Evolutionary conservation across 2,329 filamentous ascomycete species (phyloP).

Genomic region (Dothistroma septosporum): DNA sequence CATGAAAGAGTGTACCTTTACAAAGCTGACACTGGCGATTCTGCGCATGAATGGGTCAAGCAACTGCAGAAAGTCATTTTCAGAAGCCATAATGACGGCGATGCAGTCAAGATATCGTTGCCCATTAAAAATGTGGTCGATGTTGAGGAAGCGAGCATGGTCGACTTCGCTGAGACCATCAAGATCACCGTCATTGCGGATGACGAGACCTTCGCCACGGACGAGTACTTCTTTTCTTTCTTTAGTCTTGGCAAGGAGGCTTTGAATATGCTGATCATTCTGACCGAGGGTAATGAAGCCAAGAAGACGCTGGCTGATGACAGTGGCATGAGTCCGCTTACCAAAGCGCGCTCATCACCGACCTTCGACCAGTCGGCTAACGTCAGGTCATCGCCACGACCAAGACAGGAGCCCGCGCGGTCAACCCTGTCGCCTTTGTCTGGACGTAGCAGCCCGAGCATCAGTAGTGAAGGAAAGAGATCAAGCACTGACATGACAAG

Average conservation of each 20-base stretch:
- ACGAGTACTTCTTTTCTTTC: constrained; percentile 98
- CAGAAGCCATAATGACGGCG: constrained; percentile 89
- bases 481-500: constrained; percentile 38
- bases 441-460: constrained; percentile 36
- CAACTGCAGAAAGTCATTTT: constrained; percentile 92
- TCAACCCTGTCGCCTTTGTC: constrained; percentile 44
- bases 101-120: constrained; percentile 92
- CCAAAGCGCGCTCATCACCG: constrained; percentile 13
- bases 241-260: constrained; percentile 83
- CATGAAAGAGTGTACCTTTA: constrained; percentile 81
- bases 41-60: constrained; percentile 95
- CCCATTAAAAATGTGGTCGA: constrained; percentile 87
- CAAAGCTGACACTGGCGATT: constrained; percentile 78
- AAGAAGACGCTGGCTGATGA: constrained; percentile 14
- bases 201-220: constrained; percentile 89
- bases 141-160: constrained; percentile 83
- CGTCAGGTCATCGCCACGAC: background rate
- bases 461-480: constrained; percentile 42
- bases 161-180: constrained; percentile 88
- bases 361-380: constrained; percentile 17
- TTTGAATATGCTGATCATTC: constrained; percentile 67
- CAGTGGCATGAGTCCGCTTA: constrained; percentile 9
- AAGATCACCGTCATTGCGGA: constrained; percentile 91
- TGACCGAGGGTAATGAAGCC: constrained; percentile 61
- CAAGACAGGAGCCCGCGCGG: constrained; percentile 36